These are phyloP conservation scores for Lachnellula cervina DNA, from an alignment of 2,329 filamentous ascomycete species.

Conservation along the genomic window DNA sequence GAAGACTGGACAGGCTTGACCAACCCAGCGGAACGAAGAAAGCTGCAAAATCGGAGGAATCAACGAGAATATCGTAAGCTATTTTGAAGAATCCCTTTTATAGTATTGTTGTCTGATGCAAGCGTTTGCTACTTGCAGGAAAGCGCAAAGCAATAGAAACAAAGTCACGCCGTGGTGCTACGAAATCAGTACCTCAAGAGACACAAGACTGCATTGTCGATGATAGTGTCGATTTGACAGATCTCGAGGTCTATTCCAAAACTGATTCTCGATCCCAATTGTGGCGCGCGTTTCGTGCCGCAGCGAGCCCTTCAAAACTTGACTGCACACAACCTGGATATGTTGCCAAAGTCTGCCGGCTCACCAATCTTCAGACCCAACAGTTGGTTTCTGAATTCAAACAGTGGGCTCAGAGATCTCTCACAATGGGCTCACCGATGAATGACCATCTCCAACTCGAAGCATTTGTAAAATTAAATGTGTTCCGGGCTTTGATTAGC, in stretches of 20 bases:
- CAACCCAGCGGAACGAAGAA: constrained; percentile 21
- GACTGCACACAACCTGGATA: not conserved
- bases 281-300: not conserved
- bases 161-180: too few species aligned
- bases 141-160: too few species aligned
- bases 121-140: too few species aligned
- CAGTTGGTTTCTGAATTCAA: constrained; percentile 5
- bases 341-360: not conserved
- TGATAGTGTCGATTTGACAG: too few species aligned
- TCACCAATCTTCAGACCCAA: not conserved
- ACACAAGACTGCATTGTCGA: too few species aligned
- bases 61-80: constrained; percentile 13
- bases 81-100: too few species aligned
- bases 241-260: too few species aligned
- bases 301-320: not conserved
- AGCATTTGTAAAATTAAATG: constrained; percentile 32
- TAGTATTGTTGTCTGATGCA: too few species aligned
- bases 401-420: not conserved
- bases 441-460: constrained; percentile 29
- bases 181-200: too few species aligned
- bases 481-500: constrained; percentile 31
- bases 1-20: constrained; percentile 27
- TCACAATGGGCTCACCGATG: constrained; percentile 19
- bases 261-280: not conserved
- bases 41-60: constrained; percentile 25